Evolutionary conservation across 805 yeast genomes (phyloP), one percentile per base, ranked within the genome.

Genomic region (Metschnikowia matae): DNA sequence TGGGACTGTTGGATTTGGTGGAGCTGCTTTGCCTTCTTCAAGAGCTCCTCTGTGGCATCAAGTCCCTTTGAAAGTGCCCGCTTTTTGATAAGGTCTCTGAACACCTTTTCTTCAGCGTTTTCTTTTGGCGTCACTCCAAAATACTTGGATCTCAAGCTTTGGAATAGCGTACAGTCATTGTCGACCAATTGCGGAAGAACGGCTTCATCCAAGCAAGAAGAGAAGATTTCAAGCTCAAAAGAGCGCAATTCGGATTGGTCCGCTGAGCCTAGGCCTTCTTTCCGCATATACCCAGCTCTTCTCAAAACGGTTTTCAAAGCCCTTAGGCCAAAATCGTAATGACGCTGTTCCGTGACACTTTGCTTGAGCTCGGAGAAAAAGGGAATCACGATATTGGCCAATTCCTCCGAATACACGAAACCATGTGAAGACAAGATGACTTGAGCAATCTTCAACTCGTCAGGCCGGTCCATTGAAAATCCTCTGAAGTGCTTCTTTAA

Each of bases 321-420:
- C 52, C 98, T 75, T 40, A 92, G 68, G 0, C 97, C 96, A 76
- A 92, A 92, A 60, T 92, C 97, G 58, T 92, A 92, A 62, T 92
- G 97, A 4, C 65, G 61, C 60, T 89, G 96, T 0, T 53, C 20
- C 0, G 87, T 74, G 11, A 81, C 65, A 0, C 51, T 45, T 0
- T 14, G n/a, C 2, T 64, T 60, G n/a, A 92, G 62, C 1, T 61
- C 62, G 0, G 53, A 53, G 54, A 89, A 85, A 31, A 88, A 73
- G 0, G 79, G 73, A 0, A 85, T 87, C 15, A 87, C 67, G 3
- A 63, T 65, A 2, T 48, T 21, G 0, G 96, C 69, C 3, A 84
- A 58, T 0, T 54, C 55, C 2, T 61, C 51, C 0, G 91, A 78
- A 21, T 73, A 57, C 1, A 49, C 48, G 60, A 89, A 89, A 0